phyloP scores from a whole-genome alignment of 805 yeast genomes.

The Candida maris region DNA sequence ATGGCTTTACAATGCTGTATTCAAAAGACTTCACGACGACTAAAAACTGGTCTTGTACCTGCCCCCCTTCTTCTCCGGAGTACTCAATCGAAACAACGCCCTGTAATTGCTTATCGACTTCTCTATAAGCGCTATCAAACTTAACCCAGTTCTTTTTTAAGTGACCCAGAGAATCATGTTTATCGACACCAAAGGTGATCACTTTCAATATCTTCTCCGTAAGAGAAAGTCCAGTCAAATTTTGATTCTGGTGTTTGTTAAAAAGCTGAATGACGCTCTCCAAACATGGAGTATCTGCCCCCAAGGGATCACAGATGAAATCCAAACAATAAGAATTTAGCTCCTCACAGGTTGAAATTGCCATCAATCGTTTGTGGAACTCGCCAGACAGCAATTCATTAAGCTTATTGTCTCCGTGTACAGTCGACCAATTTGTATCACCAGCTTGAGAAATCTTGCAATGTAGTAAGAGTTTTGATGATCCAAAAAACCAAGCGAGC shows the following conservation, averaged over 20 bases:
- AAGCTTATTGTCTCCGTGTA: conserved; percentile 5
- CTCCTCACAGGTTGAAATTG: conserved; percentile 6
- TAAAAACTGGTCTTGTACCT: conserved; percentile 18
- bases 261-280: conserved; percentile 38
- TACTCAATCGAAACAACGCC: conserved; percentile 56
- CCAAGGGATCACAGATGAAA: conserved; percentile 47
- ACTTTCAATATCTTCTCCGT: conserved; percentile 31
- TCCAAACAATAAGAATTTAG: conserved; percentile 38
- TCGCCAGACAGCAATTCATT: conserved; percentile 8
- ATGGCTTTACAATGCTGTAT: conserved; percentile 33
- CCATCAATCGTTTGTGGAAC: conserved; percentile 11
- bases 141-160: conserved; percentile 60
- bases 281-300: conserved; percentile 46
- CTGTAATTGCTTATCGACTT: conserved; percentile 54
- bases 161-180: conserved; percentile 34
- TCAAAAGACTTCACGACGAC: conserved; percentile 34
- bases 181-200: conserved; percentile 24
- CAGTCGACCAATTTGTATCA: conserved; percentile 15
- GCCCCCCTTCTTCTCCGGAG: conserved; percentile 28
- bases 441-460: conserved; percentile 10
- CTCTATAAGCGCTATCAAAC: conserved; percentile 69
- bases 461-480: conserved; percentile 19
- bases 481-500: conserved; percentile 26
- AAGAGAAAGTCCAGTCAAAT: conserved; percentile 21
- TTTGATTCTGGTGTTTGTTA: conserved; percentile 11